Conservation (phyloP, 2,329 filamentous ascomycete genomes). For the Aspergillus niger region DNA sequence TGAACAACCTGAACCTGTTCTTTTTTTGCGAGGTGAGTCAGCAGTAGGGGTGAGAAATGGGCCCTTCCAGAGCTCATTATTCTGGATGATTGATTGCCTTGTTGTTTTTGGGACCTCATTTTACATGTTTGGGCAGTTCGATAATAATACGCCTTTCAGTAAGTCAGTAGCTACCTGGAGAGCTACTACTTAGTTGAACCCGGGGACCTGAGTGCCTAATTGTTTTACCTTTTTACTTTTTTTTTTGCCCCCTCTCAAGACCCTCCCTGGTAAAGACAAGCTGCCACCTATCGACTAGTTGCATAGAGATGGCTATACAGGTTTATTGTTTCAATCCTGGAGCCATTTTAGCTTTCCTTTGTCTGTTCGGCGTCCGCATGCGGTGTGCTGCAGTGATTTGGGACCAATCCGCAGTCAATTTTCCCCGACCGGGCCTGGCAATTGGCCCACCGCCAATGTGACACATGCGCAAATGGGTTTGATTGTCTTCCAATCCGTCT, state of each 20-base stretch:
- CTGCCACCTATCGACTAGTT: neutral
- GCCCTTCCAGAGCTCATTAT: slow-evolving; percentile 10
- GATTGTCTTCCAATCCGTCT: slow-evolving; percentile 1
- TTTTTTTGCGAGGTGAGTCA: neutral
- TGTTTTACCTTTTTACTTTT: too few relatives aligned
- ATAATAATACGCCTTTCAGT: neutral
- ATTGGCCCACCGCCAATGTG: slow-evolving; percentile 8
- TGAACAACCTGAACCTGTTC: too few relatives aligned
- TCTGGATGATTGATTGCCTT: too few relatives aligned
- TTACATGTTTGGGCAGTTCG: too few relatives aligned
- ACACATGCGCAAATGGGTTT: slow-evolving; percentile 7
- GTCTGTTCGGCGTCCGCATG: slow-evolving; percentile 30
- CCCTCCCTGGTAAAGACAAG: too few relatives aligned
- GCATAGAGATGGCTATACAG: neutral
- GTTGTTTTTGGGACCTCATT: too few relatives aligned
- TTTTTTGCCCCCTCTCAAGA: too few relatives aligned
- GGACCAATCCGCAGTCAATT: neutral
- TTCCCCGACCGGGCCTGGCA: neutral
- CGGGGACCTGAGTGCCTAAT: neutral
- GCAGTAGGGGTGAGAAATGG: slow-evolving; percentile 1
- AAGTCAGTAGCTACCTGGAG: neutral
- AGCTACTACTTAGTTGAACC: neutral
- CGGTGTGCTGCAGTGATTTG: slow-evolving; percentile 26
- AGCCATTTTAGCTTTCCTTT: slow-evolving; percentile 36
- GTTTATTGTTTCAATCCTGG: slow-evolving; percentile 15